Evolutionary conservation across 169 alveolate genomes (phyloP).

Genomic region (Cryptosporidium ubiquitum): DNA sequence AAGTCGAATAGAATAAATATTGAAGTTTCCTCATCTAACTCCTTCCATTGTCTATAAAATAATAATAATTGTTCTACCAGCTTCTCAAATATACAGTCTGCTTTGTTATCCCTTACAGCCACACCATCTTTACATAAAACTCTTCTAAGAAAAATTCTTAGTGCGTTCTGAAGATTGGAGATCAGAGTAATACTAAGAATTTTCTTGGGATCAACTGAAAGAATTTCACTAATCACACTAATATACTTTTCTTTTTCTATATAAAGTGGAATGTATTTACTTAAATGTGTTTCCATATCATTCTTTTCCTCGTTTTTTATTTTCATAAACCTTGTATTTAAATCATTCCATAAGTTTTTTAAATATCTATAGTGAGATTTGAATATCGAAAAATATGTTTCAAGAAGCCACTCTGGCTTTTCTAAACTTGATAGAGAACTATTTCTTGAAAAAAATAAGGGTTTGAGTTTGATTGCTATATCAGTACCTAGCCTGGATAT

Average conservation of each 20-base stretch:
- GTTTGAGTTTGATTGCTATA: slow-evolving; percentile 7
- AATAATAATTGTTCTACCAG: slow-evolving; percentile 42
- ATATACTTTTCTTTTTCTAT: not conserved
- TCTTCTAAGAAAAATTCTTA: slow-evolving; percentile 20
- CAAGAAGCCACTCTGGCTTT: slow-evolving; percentile 68
- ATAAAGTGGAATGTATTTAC: slow-evolving; percentile 15
- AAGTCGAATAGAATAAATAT: slow-evolving; percentile 4
- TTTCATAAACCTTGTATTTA: not conserved
- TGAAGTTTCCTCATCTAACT: slow-evolving; percentile 8
- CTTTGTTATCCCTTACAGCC: slow-evolving; percentile 12
- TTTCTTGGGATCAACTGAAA: slow-evolving; percentile 15
- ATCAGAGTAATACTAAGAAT: slow-evolving; percentile 38
- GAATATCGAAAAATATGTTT: slow-evolving; percentile 38
- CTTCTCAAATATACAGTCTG: slow-evolving; percentile 46
- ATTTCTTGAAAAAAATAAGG: slow-evolving; percentile 57
- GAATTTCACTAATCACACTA: not conserved
- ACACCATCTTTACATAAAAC: not conserved
- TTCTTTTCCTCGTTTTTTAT: not conserved
- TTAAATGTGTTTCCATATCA: not conserved
- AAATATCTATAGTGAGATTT: slow-evolving; percentile 35
- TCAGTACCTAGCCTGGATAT: slow-evolving; percentile 6
- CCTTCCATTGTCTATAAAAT: slow-evolving; percentile 42
- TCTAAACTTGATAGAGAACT: slow-evolving; percentile 33
- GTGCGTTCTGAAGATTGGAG: not conserved
- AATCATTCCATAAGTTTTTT: slow-evolving; percentile 18